Evolutionary conservation across 306 rosid species (phyloP).

Genomic region (Trifolium subterraneum): DNA sequence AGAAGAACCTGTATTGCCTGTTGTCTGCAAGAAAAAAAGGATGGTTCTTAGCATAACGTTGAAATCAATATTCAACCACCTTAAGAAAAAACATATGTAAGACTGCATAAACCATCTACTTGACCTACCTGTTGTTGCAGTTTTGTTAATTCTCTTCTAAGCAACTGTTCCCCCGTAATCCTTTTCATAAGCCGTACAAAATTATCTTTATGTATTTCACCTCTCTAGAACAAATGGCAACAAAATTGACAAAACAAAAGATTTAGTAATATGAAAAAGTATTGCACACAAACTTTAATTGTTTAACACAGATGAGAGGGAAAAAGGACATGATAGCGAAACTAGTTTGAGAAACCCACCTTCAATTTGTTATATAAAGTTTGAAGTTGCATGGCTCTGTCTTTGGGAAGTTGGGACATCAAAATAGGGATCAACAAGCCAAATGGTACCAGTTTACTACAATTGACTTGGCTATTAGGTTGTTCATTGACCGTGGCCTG

Average conservation of each 20-base stretch:
- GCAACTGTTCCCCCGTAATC: conserved; percentile 90
- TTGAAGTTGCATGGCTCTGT: conserved; percentile 81
- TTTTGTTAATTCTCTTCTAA: conserved; percentile 68
- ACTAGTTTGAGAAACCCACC: conserved; percentile 52
- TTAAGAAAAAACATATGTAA: conserved; percentile 25
- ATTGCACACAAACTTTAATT: conserved; percentile 1
- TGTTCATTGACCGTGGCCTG: conserved; percentile 71
- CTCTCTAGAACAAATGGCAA: conserved; percentile 57
- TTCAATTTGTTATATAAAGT: conserved; percentile 70
- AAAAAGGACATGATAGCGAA: conserved; percentile 18
- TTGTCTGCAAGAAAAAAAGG: conserved; percentile 43
- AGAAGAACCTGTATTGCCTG: conserved; percentile 52
- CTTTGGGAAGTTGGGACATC: conserved; percentile 82
- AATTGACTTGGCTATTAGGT: conserved; percentile 59
- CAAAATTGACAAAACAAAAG: conserved; percentile 38
- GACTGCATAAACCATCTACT: conserved; percentile 26
- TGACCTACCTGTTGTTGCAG: conserved; percentile 70
- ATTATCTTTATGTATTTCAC: conserved; percentile 78
- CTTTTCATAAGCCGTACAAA: conserved; percentile 78
- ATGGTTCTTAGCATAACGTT: conserved; percentile 31
- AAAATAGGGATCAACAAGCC: conserved; percentile 72
- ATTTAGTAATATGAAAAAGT: conserved; percentile 38
- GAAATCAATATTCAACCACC: conserved; percentile 17
- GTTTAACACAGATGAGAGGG: not conserved
- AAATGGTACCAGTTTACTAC: conserved; percentile 79